Base-by-base conservation (phyloP, 1,284 basidiomycete species). In the Sphaerobolus stellatus region DNA sequence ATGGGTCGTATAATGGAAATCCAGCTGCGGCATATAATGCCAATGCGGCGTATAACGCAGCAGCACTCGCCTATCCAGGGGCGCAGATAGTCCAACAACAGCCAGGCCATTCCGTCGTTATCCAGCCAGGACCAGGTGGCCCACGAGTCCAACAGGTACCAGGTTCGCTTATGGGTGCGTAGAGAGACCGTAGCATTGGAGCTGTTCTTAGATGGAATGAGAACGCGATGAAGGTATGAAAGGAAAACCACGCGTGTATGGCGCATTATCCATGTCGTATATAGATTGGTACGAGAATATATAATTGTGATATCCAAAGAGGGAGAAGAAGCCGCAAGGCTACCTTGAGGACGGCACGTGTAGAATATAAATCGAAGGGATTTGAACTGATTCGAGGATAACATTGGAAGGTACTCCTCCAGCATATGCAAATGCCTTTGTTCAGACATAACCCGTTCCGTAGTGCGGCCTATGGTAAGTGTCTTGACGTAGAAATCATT, bases 41-140 rank as follows among this genome's bases (percentile, higher is more conserved):
- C 14, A 50, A 56, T 50, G 48, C 29, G 31, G 33, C 11, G 30
- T 43, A 22, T 18, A 28, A 41, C 41, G 22, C 27, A 29, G 22
- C 41, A 16, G 53, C 57, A 2, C n/a, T 57, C 58, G 69, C 66
- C 55, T 67, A 56, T 18, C 45, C 57, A 24, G 41, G 16, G 4
- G 47, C 56, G 14, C 50, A 60, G 28, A 54, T 71, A 50, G 64
- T 80, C 45, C 76, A 77, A 59, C 78, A 80, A 56, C 68, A 71
- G 52, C 80, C 81, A 53, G 86, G 86, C 16, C 79, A 83, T 61
- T 81, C 85, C n/a, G 73, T 88, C 58, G 72, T 89, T 50, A 83
- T 90, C 58, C 86, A 87, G 60, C 86, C 84, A 40, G 81, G 82
- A 50, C 59, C 77, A 49, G 79, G 81, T 59, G 86, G 87, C 40